A percentile compares a stretch with the other conserved stretches of the same genome.
Conservation (phyloP, 2,329 filamentous ascomycete genomes). For the Colletotrichum sublineola region DNA sequence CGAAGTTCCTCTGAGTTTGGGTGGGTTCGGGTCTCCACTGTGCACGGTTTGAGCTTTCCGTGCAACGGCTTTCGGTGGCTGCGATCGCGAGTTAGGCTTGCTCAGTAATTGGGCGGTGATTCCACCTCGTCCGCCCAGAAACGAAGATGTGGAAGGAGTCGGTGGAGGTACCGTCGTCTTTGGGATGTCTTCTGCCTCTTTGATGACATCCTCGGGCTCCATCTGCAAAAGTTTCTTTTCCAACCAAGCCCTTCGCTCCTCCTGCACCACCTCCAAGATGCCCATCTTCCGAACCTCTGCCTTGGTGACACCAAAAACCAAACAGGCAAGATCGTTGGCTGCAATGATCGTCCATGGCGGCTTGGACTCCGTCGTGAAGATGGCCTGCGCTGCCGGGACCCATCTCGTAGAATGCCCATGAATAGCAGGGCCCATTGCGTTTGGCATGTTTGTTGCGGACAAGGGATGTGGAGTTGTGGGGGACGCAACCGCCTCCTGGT, state of each 20-base stretch:
- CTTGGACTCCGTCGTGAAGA: slow-evolving; percentile 94
- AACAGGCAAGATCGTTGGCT: slow-evolving; percentile 94
- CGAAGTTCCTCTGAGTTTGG: slow-evolving; percentile 66
- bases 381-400: slow-evolving; percentile 92
- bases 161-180: slow-evolving; percentile 54
- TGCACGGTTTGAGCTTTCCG: slow-evolving; percentile 76
- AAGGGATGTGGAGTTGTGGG: slow-evolving; percentile 59
- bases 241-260: slow-evolving; percentile 90
- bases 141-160: slow-evolving; percentile 58
- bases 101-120: slow-evolving; percentile 90
- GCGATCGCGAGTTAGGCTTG: slow-evolving; percentile 77
- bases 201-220: slow-evolving; percentile 58
- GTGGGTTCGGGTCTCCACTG: slow-evolving; percentile 66
- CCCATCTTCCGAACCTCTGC: slow-evolving; percentile 95
- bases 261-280: slow-evolving; percentile 93
- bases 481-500: slow-evolving; percentile 61
- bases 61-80: slow-evolving; percentile 66
- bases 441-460: slow-evolving; percentile 58
- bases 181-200: slow-evolving; percentile 51
- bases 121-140: slow-evolving; percentile 79
- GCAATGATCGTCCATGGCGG: slow-evolving; percentile 96
- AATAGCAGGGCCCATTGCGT: slow-evolving; percentile 69
- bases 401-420: slow-evolving; percentile 93
- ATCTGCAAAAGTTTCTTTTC: slow-evolving; percentile 83
- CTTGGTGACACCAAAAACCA: slow-evolving; percentile 99